Conservation (phyloP, 192 early-diverging fungal species). For the Linnemannia hyalina region DNA sequence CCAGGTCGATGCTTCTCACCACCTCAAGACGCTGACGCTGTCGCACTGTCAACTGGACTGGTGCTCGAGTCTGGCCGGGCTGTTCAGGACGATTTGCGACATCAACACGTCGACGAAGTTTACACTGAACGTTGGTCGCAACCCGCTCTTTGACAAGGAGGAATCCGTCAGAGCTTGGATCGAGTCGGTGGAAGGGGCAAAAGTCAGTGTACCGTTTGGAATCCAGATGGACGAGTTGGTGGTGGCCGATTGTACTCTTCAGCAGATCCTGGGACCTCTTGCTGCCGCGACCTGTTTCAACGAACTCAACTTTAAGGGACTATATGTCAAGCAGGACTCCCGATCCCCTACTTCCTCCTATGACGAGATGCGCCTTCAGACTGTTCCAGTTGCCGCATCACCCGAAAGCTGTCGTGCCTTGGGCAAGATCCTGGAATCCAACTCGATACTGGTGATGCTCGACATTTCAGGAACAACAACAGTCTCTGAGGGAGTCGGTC, state of each 20-base stretch:
- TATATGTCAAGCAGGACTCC: conserved; percentile 13
- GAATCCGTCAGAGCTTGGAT: conserved; percentile 28
- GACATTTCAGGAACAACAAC: conserved; percentile 33
- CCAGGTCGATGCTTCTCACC: not conserved
- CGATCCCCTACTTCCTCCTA: not conserved
- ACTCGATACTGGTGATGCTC: conserved; percentile 34
- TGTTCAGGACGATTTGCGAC: conserved; percentile 35
- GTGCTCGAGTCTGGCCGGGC: not conserved
- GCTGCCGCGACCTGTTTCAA: conserved; percentile 32
- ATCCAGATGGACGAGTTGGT: conserved; percentile 28
- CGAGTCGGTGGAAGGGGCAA: not conserved
- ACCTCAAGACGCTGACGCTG: conserved; percentile 14
- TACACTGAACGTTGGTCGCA: conserved; percentile 28
- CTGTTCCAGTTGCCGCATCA: conserved; percentile 20
- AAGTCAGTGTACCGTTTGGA: conserved; percentile 30
- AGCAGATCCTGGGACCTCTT: conserved; percentile 24
- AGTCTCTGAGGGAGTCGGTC: not conserved
- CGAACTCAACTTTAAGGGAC: conserved; percentile 41
- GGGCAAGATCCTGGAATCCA: conserved; percentile 18
- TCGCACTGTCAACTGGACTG: conserved; percentile 32
- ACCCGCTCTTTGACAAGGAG: conserved; percentile 36
- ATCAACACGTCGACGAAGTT: conserved; percentile 37
- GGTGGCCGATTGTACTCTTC: conserved; percentile 19
- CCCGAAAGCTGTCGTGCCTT: conserved; percentile 33
- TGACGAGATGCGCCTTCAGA: conserved; percentile 9